phyloP scores from a whole-genome alignment of 2,329 filamentous ascomycete genomes.

The Aspergillus alliaceus region DNA sequence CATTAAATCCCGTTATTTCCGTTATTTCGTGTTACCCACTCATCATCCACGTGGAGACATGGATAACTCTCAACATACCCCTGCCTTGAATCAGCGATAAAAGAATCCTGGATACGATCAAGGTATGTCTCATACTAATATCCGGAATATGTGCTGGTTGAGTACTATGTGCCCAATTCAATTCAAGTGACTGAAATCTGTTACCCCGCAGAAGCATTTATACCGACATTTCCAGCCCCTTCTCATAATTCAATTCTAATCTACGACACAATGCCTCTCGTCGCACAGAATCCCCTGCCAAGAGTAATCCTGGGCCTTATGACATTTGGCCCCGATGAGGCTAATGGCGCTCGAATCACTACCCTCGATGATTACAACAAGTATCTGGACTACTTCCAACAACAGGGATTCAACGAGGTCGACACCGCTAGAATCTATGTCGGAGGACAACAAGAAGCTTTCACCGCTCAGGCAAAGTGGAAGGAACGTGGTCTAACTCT shows the following conservation, averaged over 20 bases:
- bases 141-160: no score
- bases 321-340: constrained; percentile 72
- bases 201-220: neutral
- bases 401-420: constrained; percentile 78
- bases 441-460: constrained; percentile 72
- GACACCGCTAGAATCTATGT: constrained; percentile 80
- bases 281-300: constrained; percentile 51
- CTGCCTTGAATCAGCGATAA: neutral
- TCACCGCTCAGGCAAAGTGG: constrained; percentile 73
- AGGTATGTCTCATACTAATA: neutral
- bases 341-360: constrained; percentile 70
- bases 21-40: no score
- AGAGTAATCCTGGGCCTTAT: constrained; percentile 81
- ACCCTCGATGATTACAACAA: constrained; percentile 67
- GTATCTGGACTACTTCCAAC: constrained; percentile 72
- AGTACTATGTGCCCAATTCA: no score
- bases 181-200: neutral
- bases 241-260: no score
- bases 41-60: no score
- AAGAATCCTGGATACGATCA: neutral
- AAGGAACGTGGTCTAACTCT: constrained; percentile 74
- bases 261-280: constrained; percentile 33
- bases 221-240: neutral
- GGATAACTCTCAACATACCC: no score
- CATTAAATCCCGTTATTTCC: no score